A percentile compares a stretch with the other conserved stretches of the same genome.
These are phyloP conservation scores for Hericium erinaceus DNA, from an alignment of 768 basidiomycete species.

Conservation along the genomic window DNA sequence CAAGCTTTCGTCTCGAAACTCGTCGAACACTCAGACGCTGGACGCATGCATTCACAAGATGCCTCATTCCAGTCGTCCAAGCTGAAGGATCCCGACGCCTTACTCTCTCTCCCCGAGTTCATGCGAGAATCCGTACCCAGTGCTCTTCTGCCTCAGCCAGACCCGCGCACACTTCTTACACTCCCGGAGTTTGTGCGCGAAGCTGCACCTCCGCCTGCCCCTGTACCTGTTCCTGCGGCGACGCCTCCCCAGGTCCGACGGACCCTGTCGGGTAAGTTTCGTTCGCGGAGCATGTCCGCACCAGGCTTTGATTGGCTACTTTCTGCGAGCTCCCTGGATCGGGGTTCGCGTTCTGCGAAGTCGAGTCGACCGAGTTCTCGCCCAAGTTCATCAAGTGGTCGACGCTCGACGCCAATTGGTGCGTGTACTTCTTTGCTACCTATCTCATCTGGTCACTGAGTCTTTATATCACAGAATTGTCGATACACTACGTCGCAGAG, in stretches of 20 bases:
- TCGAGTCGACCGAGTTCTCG: slow-evolving; percentile 20
- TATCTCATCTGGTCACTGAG: neutral
- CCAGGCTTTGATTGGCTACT: slow-evolving; percentile 25
- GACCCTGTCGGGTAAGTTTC: slow-evolving; percentile 20
- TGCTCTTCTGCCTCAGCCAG: slow-evolving; percentile 3
- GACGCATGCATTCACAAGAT: slow-evolving; percentile 75
- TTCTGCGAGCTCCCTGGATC: slow-evolving; percentile 13
- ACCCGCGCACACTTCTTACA: slow-evolving; percentile 14
- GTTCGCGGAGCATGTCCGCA: slow-evolving; percentile 28
- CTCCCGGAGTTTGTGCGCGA: slow-evolving; percentile 36
- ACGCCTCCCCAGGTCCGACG: slow-evolving; percentile 22
- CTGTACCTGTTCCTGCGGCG: slow-evolving; percentile 12
- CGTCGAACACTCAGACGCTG: slow-evolving; percentile 57
- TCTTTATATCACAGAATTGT: slow-evolving; percentile 16
- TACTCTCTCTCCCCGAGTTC: slow-evolving; percentile 46
- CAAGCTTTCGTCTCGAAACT: slow-evolving; percentile 71
- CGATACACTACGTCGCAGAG: slow-evolving; percentile 55
- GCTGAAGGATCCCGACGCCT: slow-evolving; percentile 30
- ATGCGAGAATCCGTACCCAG: slow-evolving; percentile 13
- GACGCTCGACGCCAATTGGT: slow-evolving; percentile 19
- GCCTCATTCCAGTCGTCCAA: slow-evolving; percentile 37
- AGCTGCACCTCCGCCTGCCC: slow-evolving; percentile 18
- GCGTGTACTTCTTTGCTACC: neutral
- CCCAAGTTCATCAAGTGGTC: slow-evolving; percentile 16
- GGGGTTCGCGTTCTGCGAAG: slow-evolving; percentile 10